Base-by-base conservation (phyloP, 192 early-diverging fungal genomes). In the Thamnidium elegans region DNA sequence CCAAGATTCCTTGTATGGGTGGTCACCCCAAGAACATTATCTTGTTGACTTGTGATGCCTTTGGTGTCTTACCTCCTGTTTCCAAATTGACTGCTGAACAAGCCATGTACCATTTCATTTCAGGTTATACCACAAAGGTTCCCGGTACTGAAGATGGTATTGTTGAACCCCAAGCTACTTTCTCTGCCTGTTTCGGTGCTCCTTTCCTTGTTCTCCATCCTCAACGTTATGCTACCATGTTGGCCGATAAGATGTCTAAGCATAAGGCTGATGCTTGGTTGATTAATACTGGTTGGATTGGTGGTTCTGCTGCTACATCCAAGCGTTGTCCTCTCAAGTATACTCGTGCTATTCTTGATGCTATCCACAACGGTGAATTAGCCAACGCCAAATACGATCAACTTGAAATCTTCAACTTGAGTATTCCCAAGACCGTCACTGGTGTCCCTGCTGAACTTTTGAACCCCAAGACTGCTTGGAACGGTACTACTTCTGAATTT, bases 171-270 rank as follows among this genome's bases (percentile, higher is more conserved):
- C 78, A 84, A 70, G 92, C 96, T 31, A 96, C 94, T 6, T 98
- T 98, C 81, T 92, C 90, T 46, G 86, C 92, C 42, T 96, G 92
- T 80, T 96, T 93, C 69, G 94, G 94, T 66, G 87, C 92, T 67
- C 94, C 96, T n/a, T 98, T 98, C 90, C 82, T 98, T 36, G 94
- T 96, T 61, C 87, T 93, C 80, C 96, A 98, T 78, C 96, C 96
- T 39, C 86, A 89, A 67, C 93, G 90, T 77, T 98, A 98, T 79
- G 96, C 96, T 44, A 86, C 86, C 72, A 96, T 96, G 94, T 86
- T 98, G 58, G 96, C 96, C 6, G 86, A 92, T 43, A 97, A 98
- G 89, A 96, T 98, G 82, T 78, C 88, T 4, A 39, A 76, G 54
- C 88, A 97, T 82, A 81, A 85, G 74, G 90, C 89, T 56, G 79